Percentiles rank a stretch among this genome's conserved stretches.
phyloP scores from a whole-genome alignment of 2,329 filamentous ascomycete species.

The Ophiobolus disseminans region DNA sequence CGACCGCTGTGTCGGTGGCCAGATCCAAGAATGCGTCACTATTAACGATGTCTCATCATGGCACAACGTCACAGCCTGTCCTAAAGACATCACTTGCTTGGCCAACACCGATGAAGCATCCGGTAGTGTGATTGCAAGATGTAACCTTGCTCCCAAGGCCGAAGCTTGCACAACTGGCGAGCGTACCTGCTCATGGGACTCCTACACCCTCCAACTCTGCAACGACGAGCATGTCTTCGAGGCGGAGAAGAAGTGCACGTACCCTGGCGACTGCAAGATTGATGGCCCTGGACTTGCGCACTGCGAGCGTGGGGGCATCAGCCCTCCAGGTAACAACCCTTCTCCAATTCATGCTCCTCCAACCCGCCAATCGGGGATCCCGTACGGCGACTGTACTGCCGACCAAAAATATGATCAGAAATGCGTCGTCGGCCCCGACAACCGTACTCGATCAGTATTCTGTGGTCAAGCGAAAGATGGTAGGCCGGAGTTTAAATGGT shows the following conservation, averaged over 20 bases:
- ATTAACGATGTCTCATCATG: not conserved
- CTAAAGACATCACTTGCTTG: not conserved
- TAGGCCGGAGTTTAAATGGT: too few species aligned
- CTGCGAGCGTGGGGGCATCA: slow-evolving; percentile 4
- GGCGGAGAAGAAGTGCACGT: slow-evolving; percentile 6
- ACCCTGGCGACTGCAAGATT: slow-evolving; percentile 7
- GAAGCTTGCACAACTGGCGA: slow-evolving; percentile 2
- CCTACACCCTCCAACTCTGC: slow-evolving; percentile 4
- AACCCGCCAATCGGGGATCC: too few species aligned
- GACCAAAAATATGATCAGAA: too few species aligned
- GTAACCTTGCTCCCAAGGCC: not conserved
- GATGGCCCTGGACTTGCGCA: slow-evolving; percentile 2
- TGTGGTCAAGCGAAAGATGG: too few species aligned
- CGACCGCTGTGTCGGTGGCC: not conserved
- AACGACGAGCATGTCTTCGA: not conserved
- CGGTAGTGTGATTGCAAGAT: too few species aligned
- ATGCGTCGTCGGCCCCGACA: too few species aligned
- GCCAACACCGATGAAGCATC: not conserved
- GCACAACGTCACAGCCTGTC: too few species aligned
- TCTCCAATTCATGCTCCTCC: too few species aligned
- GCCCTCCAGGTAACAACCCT: not conserved
- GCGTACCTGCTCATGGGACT: slow-evolving; percentile 2
- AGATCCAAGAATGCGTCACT: not conserved
- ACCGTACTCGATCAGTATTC: too few species aligned
- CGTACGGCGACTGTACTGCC: too few species aligned